These are phyloP conservation scores for Anacardium occidentale DNA, from an alignment of 345 rosid genomes.

Conservation along the genomic window DNA sequence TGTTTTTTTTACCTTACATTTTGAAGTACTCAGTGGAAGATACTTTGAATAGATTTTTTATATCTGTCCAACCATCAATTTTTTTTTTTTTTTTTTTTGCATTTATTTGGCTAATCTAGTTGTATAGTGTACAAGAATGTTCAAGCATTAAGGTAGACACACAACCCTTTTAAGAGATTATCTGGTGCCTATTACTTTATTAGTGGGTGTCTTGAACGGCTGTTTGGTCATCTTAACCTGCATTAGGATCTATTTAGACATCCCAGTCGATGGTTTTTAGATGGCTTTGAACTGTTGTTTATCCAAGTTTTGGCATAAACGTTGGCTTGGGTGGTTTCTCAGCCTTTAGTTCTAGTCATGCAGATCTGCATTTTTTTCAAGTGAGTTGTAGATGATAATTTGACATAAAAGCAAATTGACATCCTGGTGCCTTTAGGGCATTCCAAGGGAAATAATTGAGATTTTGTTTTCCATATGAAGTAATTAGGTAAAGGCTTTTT, in stretches of 20 bases:
- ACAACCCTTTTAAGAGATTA: constrained; percentile 3
- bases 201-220: neutral
- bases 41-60: neutral
- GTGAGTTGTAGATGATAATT: neutral
- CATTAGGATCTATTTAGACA: neutral
- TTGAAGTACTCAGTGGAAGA: neutral
- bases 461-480: neutral
- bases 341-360: neutral
- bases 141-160: neutral
- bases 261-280: neutral
- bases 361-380: neutral
- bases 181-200: neutral
- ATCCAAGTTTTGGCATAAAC: neutral
- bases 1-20: neutral
- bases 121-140: neutral
- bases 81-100: neutral
- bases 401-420: neutral
- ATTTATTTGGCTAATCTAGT: neutral
- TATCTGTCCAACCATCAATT: neutral
- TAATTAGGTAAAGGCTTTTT: neutral
- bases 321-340: neutral
- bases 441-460: neutral
- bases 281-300: neutral
- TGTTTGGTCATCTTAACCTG: neutral
- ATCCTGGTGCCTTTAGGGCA: neutral